Evolutionary conservation across 2,329 filamentous ascomycete species (phyloP).

Genomic region (Hypoxylon sp.): DNA sequence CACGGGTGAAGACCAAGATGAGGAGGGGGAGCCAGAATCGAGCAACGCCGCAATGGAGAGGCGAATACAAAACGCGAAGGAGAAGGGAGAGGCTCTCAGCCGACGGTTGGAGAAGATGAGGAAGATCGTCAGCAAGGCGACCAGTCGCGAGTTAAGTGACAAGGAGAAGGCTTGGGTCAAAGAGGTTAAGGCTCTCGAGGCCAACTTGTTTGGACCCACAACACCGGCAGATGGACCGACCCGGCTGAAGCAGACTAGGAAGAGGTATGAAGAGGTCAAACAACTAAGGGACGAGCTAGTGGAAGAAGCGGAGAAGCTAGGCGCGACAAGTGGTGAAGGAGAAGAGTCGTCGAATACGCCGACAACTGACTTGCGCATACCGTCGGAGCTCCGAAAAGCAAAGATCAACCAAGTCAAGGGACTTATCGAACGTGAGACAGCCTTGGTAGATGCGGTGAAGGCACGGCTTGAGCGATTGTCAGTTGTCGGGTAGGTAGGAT

Average conservation of each 20-base stretch:
- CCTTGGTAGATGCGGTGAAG: conserved; percentile 75
- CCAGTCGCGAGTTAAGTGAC: conserved; percentile 67
- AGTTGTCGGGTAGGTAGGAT: conserved; percentile 46
- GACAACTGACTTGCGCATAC: conserved; percentile 64
- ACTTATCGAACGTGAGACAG: conserved; percentile 74
- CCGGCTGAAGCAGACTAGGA: conserved; percentile 64
- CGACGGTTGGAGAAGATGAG: conserved; percentile 65
- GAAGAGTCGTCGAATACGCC: conserved; percentile 50
- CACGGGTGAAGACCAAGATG: conserved; percentile 68
- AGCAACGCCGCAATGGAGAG: conserved; percentile 70
- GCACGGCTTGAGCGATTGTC: conserved; percentile 70
- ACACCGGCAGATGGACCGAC: conserved; percentile 50
- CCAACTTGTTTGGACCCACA: conserved; percentile 57
- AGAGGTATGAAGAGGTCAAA: conserved; percentile 69
- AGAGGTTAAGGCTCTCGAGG: conserved; percentile 56
- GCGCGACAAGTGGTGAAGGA: conserved; percentile 46
- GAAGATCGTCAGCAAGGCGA: conserved; percentile 59
- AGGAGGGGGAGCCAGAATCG: conserved; percentile 62
- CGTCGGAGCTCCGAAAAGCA: conserved; percentile 70
- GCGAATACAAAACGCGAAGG: conserved; percentile 61
- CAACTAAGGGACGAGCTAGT: conserved; percentile 65
- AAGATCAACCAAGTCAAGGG: conserved; percentile 74
- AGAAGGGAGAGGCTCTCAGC: conserved; percentile 61
- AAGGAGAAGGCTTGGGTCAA: conserved; percentile 68
- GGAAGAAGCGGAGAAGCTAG: conserved; percentile 63